phyloP scores from a whole-genome alignment of 495 filamentous ascomycete genomes.

The Hypoxylon cercidicola region DNA sequence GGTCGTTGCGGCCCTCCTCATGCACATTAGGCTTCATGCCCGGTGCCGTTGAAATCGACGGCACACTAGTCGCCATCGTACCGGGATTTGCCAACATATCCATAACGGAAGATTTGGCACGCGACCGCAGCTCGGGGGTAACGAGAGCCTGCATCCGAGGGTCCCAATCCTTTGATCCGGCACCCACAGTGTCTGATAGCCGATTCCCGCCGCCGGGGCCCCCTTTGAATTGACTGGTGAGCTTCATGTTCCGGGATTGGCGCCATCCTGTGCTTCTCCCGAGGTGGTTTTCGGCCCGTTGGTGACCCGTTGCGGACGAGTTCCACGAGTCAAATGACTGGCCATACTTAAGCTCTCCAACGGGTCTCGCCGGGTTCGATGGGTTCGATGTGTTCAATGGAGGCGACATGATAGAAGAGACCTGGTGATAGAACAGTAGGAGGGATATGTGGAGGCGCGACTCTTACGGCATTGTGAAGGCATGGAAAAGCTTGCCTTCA shows the following conservation, averaged over 20 bases:
- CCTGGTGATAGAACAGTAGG: constrained; percentile 18
- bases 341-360: constrained; percentile 59
- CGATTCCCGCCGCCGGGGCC: constrained; percentile 61
- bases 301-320: constrained; percentile 81
- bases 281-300: constrained; percentile 72
- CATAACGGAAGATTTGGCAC: constrained; percentile 52
- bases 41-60: constrained; percentile 9
- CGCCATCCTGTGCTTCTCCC: constrained; percentile 75
- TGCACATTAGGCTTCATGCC: neutral
- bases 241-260: constrained; percentile 70
- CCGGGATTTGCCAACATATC: constrained; percentile 62
- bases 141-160: constrained; percentile 57
- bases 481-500: constrained; percentile 13
- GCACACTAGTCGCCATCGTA: constrained; percentile 46
- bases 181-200: constrained; percentile 68
- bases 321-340: constrained; percentile 82
- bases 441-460: constrained; percentile 20
- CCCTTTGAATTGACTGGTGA: constrained; percentile 72
- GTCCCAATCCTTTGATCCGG: constrained; percentile 59
- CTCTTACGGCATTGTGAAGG: constrained; percentile 36
- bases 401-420: constrained; percentile 32
- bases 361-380: constrained; percentile 46
- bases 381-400: constrained; percentile 41
- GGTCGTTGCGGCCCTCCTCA: constrained; percentile 1
- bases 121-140: constrained; percentile 54